Evolutionary conservation across 2,329 filamentous ascomycete genomes (phyloP).

Genomic region (Incumbomyces delicatus): DNA sequence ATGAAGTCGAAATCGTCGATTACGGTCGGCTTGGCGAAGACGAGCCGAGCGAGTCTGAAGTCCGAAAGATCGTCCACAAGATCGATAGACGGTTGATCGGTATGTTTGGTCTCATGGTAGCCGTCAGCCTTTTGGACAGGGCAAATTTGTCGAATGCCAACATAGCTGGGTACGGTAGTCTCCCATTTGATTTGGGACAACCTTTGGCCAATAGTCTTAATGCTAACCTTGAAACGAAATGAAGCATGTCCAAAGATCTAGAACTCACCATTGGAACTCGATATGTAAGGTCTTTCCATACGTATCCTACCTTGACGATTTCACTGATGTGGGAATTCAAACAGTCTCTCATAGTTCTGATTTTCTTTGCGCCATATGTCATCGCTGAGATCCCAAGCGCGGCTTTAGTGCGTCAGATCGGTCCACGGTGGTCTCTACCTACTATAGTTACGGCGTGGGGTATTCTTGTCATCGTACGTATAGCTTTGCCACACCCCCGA

Average conservation of each 20-base stretch:
- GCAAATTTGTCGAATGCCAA: conserved; percentile 63
- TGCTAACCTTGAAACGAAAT: conserved; percentile 24
- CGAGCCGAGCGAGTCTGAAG: conserved; percentile 1
- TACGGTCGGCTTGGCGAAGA: neutral
- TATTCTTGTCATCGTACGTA: conserved; percentile 26
- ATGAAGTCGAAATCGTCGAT: too few species aligned
- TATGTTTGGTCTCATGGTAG: conserved; percentile 59
- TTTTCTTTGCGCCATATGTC: conserved; percentile 66
- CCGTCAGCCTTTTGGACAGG: conserved; percentile 66
- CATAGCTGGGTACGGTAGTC: conserved; percentile 47
- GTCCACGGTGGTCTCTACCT: conserved; percentile 29
- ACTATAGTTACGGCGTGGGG: conserved; percentile 31
- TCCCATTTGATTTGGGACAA: too few species aligned
- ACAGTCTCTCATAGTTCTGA: conserved; percentile 48
- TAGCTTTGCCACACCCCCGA: too few species aligned
- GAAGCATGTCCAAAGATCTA: conserved; percentile 22
- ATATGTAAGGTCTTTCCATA: conserved; percentile 10
- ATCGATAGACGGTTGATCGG: conserved; percentile 58
- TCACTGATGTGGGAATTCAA: conserved; percentile 1
- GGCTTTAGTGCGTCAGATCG: conserved; percentile 55
- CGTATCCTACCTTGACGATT: too few species aligned
- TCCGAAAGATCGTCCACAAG: conserved; percentile 29
- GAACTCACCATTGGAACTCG: conserved; percentile 20
- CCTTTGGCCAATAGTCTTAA: conserved; percentile 14
- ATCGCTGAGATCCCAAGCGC: conserved; percentile 63